Conservation (phyloP, 805 yeast genomes). For the Wickerhamomyces rabaulensis region DNA sequence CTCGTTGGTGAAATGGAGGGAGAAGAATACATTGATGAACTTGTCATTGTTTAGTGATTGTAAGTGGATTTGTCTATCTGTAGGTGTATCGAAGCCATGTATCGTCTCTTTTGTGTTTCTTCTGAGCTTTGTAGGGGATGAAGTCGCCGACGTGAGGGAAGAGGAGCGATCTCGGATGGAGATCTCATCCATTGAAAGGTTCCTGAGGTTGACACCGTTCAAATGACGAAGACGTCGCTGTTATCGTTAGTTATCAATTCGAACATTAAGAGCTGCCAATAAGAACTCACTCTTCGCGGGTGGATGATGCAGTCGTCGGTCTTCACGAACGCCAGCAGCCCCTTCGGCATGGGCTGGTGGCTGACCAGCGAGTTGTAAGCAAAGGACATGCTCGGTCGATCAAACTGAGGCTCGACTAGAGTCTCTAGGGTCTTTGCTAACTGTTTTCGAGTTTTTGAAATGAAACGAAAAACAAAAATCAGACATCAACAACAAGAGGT, state of each 20-base stretch:
- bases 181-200: conserved; percentile 6
- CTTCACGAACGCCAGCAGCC: conserved; percentile 3
- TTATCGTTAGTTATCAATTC: neutral
- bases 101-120: conserved; percentile 12
- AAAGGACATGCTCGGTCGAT: neutral
- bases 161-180: neutral
- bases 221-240: conserved; percentile 22
- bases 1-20: conserved; percentile 26
- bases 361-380: neutral
- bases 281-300: conserved; percentile 13
- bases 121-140: conserved; percentile 6
- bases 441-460: neutral
- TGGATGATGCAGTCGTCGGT: conserved; percentile 13
- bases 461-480: neutral
- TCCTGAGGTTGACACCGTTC: conserved; percentile 15
- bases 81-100: conserved; percentile 10
- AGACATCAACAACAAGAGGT: neutral
- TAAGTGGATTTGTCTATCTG: conserved; percentile 22
- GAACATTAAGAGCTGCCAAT: neutral
- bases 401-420: neutral
- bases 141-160: neutral
- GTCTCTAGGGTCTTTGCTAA: neutral
- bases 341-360: neutral
- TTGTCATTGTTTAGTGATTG: conserved; percentile 24
- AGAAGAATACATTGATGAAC: conserved; percentile 31